Evolutionary conservation across 768 basidiomycete species (phyloP), one percentile per base, ranked within the genome.

Genomic region (Tylopilus cervinicoccineus): DNA sequence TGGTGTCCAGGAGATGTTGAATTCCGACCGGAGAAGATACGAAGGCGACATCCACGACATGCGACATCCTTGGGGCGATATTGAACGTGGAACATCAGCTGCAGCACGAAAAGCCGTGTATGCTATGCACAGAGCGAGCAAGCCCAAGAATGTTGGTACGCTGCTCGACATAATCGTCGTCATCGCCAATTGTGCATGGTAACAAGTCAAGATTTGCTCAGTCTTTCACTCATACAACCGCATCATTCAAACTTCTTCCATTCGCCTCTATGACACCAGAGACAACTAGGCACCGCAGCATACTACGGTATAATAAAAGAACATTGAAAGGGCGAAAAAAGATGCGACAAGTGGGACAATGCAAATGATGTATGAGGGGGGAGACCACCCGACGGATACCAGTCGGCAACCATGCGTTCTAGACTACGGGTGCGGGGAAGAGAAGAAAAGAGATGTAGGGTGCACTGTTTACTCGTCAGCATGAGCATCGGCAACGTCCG

Each of bases 41-140:
- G 88, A 87, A 3, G 94, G 94, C 4, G 81, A 88, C 93, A 95
- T 96, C 76, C 82, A 93, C 44, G 91, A 92, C 93, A 97, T 97
- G 31, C 86, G 80, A 68, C 93, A 97, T 79, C 89, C 90, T 75
- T 92, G 88, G 5, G 88, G 88, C 1, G 90, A 92, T 45, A 90
- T 72, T 29, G 69, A 72, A 33, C 69, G 58, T 22, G 70, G 65
- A n/a, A 76, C 65, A 56, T 79, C 72, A 16, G 66, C 64, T 34
- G 64, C 71, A 19, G 80, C 72, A 28, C 67, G 63, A 57, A 76
- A 79, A 43, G 72, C 74, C 14, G 60, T 54, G 66, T 56, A 56
- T 64, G 57, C 55, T 69, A 62, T 68, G 47, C 68, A 63, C 37
- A 76, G 43, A 24, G 69, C 64, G 45, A 79, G 57, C 45, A 75